Conservation (phyloP, 2,329 filamentous ascomycete genomes). For the Pseudogymnoascus sp. region DNA sequence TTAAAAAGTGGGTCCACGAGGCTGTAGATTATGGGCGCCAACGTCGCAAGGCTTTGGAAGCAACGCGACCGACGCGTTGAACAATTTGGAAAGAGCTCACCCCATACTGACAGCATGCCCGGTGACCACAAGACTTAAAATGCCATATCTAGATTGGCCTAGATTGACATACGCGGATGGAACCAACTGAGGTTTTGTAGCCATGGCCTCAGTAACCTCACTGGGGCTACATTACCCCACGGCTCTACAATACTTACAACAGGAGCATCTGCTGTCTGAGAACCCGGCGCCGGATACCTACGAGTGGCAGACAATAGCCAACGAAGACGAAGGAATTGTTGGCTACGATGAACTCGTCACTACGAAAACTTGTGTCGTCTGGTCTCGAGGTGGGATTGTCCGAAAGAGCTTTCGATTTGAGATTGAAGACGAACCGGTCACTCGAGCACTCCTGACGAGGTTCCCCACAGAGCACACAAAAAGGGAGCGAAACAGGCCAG, state of each 20-base stretch:
- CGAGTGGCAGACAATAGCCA: constrained; percentile 60
- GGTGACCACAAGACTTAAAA: constrained; percentile 1
- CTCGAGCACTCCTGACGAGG: constrained; percentile 77
- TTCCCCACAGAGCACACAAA: constrained; percentile 43
- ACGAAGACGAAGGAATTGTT: constrained; percentile 30
- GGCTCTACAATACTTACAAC: constrained; percentile 72
- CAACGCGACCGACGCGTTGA: constrained; percentile 4
- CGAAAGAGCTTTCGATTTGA: constrained; percentile 81
- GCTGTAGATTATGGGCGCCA: background rate
- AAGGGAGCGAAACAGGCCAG: background rate
- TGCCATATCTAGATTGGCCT: background rate
- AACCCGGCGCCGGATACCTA: constrained; percentile 61
- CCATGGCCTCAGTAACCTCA: constrained; percentile 85
- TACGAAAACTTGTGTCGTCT: constrained; percentile 74
- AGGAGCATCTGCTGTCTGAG: constrained; percentile 65
- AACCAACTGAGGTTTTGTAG: constrained; percentile 5
- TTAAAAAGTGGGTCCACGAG: background rate
- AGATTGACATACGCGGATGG: background rate
- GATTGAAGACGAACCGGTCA: constrained; percentile 75
- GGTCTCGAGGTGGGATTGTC: constrained; percentile 79
- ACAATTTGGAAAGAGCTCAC: constrained; percentile 6
- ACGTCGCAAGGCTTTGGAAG: background rate
- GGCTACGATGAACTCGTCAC: constrained; percentile 30
- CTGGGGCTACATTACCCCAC: constrained; percentile 85
- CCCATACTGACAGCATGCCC: background rate